A percentile compares a stretch with the other conserved stretches of the same genome.
These are phyloP conservation scores for Alloteropsis semialata DNA, from an alignment of 176 grass and related monocot species.

Conservation along the genomic window DNA sequence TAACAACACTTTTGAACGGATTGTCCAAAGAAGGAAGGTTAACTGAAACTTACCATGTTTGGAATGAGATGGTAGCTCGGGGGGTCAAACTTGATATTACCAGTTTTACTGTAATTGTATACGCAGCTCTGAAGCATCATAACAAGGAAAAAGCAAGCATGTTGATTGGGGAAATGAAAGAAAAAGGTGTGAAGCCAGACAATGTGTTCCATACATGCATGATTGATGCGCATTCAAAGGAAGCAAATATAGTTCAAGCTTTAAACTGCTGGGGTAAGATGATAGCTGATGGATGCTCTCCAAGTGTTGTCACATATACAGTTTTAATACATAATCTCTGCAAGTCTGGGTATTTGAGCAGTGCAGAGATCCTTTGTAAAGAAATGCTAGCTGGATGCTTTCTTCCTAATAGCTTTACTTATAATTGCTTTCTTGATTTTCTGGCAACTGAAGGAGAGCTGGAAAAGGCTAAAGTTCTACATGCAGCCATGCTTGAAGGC, in stretches of 20 bases:
- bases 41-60: constrained; percentile 45
- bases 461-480: constrained; percentile 52
- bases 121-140: constrained; percentile 44
- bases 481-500: constrained; percentile 45
- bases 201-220: constrained; percentile 71
- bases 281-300: constrained; percentile 37
- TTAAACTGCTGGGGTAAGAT: constrained; percentile 54
- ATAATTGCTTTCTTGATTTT: constrained; percentile 66
- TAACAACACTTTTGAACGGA: constrained; percentile 63
- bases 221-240: constrained; percentile 56
- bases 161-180: constrained; percentile 51
- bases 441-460: constrained; percentile 59
- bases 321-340: constrained; percentile 69
- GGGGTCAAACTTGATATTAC: constrained; percentile 62
- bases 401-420: constrained; percentile 64
- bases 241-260: constrained; percentile 51
- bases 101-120: constrained; percentile 58
- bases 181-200: constrained; percentile 55
- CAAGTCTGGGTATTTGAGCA: constrained; percentile 60
- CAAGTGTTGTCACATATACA: constrained; percentile 58
- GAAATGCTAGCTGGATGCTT: constrained; percentile 50
- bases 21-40: constrained; percentile 63
- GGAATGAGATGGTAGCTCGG: constrained; percentile 63
- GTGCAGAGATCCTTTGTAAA: constrained; percentile 63
- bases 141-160: constrained; percentile 26